Percentiles rank a stretch among this genome's conserved stretches.
These are phyloP conservation scores for Tricholoma furcatifolium DNA, from an alignment of 768 basidiomycete genomes.

Conservation along the genomic window DNA sequence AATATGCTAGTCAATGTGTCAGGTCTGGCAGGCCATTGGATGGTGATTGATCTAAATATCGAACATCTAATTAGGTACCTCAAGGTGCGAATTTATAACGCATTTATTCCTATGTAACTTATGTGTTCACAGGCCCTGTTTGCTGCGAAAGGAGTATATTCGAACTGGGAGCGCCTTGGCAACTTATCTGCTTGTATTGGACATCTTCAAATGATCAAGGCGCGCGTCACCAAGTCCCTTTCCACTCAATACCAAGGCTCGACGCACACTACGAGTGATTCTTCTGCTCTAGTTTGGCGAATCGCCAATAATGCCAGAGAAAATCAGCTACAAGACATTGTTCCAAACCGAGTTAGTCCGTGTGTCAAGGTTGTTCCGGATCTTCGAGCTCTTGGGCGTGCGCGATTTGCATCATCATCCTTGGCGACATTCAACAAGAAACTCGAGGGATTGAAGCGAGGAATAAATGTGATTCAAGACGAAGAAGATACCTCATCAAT, in stretches of 20 bases:
- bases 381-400: constrained; percentile 12
- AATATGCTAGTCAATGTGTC: constrained; percentile 32
- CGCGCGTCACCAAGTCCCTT: constrained; percentile 22
- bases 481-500: neutral
- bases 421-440: constrained; percentile 34
- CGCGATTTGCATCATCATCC: constrained; percentile 22
- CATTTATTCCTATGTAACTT: neutral
- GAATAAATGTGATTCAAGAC: neutral
- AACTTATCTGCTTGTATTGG: constrained; percentile 28
- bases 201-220: constrained; percentile 27
- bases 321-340: constrained; percentile 12
- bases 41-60: constrained; percentile 36
- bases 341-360: neutral
- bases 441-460: neutral
- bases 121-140: constrained; percentile 18
- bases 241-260: constrained; percentile 23
- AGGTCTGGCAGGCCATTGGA: constrained; percentile 30
- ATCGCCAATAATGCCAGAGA: constrained; percentile 20
- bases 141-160: constrained; percentile 29
- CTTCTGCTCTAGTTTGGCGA: constrained; percentile 16
- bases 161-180: constrained; percentile 29
- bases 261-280: constrained; percentile 22
- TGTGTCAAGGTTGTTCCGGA: constrained; percentile 16
- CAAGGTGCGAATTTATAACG: constrained; percentile 20
- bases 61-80: constrained; percentile 34